A percentile compares a stretch with the other conserved stretches of the same genome.
These are phyloP conservation scores for Aspergillus neoniger DNA, from an alignment of 2,329 filamentous ascomycete genomes.

Conservation along the genomic window DNA sequence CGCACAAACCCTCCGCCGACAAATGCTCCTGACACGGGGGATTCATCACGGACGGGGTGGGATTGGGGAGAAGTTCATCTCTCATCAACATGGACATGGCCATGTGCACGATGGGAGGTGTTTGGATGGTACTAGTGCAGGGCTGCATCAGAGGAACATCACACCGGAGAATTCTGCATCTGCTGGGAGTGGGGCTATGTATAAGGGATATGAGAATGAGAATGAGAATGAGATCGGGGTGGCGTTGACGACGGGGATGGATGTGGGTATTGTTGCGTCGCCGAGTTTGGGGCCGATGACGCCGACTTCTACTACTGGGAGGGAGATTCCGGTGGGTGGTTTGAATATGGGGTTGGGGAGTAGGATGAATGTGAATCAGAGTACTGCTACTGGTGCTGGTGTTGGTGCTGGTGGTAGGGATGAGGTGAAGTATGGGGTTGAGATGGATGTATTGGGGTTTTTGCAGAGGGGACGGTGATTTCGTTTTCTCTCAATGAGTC, in stretches of 20 bases:
- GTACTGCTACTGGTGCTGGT: not conserved
- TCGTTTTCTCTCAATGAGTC: too few relatives aligned
- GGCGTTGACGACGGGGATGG: conserved; percentile 3
- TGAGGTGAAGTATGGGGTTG: not conserved
- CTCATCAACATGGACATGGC: not conserved
- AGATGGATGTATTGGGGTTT: conserved; percentile 10
- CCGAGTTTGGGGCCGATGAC: not conserved
- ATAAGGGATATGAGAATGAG: too few relatives aligned
- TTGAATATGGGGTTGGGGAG: not conserved
- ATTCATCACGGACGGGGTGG: conserved; percentile 25
- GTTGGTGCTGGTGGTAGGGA: not conserved
- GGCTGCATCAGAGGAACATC: too few relatives aligned
- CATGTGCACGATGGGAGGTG: too few relatives aligned
- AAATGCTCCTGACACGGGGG: conserved; percentile 15
- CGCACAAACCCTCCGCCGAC: conserved; percentile 11
- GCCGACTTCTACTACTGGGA: too few relatives aligned
- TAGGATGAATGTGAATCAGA: not conserved
- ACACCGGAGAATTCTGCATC: too few relatives aligned
- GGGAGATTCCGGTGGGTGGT: too few relatives aligned
- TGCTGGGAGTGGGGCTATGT: too few relatives aligned
- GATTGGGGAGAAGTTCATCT: conserved; percentile 29
- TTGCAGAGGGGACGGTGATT: not conserved
- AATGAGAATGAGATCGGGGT: conserved; percentile 14
- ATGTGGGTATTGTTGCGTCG: not conserved
- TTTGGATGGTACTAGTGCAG: too few relatives aligned